Evolutionary conservation across 495 filamentous ascomycete species (phyloP).

Genomic region (Hypoxylon cercidicola): DNA sequence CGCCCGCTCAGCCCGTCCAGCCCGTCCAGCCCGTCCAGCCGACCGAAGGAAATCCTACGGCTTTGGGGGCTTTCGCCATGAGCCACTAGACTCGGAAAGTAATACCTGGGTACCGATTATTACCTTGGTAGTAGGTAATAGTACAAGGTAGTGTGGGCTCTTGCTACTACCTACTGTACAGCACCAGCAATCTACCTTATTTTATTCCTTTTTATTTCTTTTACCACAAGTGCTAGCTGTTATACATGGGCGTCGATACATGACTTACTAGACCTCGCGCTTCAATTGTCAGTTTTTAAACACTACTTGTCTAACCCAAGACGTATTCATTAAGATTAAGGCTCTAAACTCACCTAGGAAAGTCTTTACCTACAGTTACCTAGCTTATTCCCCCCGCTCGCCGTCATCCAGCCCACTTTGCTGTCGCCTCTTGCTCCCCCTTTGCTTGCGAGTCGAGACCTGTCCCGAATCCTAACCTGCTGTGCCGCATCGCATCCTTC

Average conservation of each 20-base stretch:
- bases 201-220: conserved; percentile 16
- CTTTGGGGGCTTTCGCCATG: conserved; percentile 18
- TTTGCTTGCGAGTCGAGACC: conserved; percentile 21
- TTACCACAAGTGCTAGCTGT: conserved; percentile 10
- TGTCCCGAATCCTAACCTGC: conserved; percentile 12
- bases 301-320: too few species aligned
- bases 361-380: conserved; percentile 16
- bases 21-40: neutral
- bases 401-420: conserved; percentile 37
- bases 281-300: too few species aligned
- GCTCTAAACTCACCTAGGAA: conserved; percentile 10
- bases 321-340: conserved; percentile 18
- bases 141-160: neutral
- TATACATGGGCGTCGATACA: conserved; percentile 19
- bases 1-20: too few species aligned
- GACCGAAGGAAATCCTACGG: conserved; percentile 26
- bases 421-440: conserved; percentile 12
- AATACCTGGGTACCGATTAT: neutral
- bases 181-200: conserved; percentile 14
- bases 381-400: conserved; percentile 32
- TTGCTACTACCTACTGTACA: neutral
- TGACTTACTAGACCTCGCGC: neutral
- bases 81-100: conserved; percentile 21
- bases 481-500: conserved; percentile 22
- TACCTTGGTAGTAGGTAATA: neutral